These are phyloP conservation scores for Calonectria pseudoreteaudii DNA, from an alignment of 2,329 filamentous ascomycete genomes.

Conservation along the genomic window DNA sequence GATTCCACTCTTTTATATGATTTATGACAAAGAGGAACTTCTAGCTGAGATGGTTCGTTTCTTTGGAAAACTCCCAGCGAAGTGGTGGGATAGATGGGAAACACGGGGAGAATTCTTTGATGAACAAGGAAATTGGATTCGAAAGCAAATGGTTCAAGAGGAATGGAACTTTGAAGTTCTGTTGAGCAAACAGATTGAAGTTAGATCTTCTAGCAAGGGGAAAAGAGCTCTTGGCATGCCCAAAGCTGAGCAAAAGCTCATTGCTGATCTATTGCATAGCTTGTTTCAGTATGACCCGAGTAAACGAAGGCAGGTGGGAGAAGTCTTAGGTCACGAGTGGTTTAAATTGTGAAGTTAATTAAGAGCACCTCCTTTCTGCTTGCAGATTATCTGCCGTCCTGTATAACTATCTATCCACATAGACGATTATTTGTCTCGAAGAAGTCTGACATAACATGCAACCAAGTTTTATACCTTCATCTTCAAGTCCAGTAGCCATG, in stretches of 20 bases:
- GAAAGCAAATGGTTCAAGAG: background rate
- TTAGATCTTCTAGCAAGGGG: background rate
- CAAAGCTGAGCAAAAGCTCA: slow-evolving; percentile 33
- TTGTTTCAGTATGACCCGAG: slow-evolving; percentile 34
- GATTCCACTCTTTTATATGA: slow-evolving; percentile 43
- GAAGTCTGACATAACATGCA: too few relatives aligned
- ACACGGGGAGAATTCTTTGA: slow-evolving; percentile 35
- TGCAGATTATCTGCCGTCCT: too few relatives aligned
- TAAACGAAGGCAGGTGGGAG: slow-evolving; percentile 27
- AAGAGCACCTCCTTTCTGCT: background rate
- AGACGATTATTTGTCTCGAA: too few relatives aligned
- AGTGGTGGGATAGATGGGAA: slow-evolving; percentile 47
- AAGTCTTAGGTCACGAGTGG: slow-evolving; percentile 38
- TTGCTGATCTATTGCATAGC: slow-evolving; percentile 41
- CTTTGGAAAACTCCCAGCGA: slow-evolving; percentile 47
- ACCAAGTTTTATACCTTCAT: too few relatives aligned
- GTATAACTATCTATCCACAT: too few relatives aligned
- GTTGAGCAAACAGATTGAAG: background rate
- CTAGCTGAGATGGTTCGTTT: slow-evolving; percentile 43
- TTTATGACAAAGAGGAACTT: slow-evolving; percentile 44
- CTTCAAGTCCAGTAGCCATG: too few relatives aligned
- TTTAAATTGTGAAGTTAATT: slow-evolving; percentile 24
- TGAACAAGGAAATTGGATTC: slow-evolving; percentile 27
- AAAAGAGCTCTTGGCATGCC: slow-evolving; percentile 4
- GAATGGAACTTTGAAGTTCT: slow-evolving; percentile 22